Evolutionary conservation across 257 asterid species (phyloP).

Genomic region (Anisodus tanguticus): DNA sequence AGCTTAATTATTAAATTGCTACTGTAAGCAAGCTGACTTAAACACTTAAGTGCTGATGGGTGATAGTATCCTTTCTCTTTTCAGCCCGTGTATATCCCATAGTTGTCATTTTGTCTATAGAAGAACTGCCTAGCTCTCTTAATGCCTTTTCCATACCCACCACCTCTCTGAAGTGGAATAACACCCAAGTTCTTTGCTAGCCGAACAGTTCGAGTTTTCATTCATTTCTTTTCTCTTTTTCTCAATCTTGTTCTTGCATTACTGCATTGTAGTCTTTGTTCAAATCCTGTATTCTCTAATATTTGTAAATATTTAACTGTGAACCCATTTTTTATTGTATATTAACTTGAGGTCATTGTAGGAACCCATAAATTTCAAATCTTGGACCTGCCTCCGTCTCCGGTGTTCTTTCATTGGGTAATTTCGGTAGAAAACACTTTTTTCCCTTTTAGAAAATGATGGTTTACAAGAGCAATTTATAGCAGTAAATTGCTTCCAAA

Average conservation of each 20-base stretch:
- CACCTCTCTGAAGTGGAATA: background rate
- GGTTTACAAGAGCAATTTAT: background rate
- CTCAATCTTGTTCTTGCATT: background rate
- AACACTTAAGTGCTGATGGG: background rate
- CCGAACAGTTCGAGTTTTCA: background rate
- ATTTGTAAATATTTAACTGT: no score
- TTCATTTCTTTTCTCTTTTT: background rate
- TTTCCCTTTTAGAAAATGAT: background rate
- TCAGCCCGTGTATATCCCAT: background rate
- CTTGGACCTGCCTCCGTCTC: no score
- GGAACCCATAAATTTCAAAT: no score
- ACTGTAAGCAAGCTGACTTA: background rate
- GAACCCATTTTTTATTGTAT: no score
- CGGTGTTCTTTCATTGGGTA: background rate
- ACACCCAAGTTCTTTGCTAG: background rate
- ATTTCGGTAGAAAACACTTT: background rate
- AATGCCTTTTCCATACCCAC: background rate
- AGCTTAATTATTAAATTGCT: background rate
- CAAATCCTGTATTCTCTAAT: no score
- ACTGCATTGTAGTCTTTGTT: background rate
- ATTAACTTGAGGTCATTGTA: no score
- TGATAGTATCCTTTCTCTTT: background rate
- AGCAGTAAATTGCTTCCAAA: background rate
- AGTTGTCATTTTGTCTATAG: background rate
- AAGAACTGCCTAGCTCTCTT: conserved; percentile 6